A percentile compares a stretch with the other conserved stretches of the same genome.
These are phyloP conservation scores for Rhodotorula sp. DNA, from an alignment of 1,284 basidiomycete genomes.

Conservation along the genomic window DNA sequence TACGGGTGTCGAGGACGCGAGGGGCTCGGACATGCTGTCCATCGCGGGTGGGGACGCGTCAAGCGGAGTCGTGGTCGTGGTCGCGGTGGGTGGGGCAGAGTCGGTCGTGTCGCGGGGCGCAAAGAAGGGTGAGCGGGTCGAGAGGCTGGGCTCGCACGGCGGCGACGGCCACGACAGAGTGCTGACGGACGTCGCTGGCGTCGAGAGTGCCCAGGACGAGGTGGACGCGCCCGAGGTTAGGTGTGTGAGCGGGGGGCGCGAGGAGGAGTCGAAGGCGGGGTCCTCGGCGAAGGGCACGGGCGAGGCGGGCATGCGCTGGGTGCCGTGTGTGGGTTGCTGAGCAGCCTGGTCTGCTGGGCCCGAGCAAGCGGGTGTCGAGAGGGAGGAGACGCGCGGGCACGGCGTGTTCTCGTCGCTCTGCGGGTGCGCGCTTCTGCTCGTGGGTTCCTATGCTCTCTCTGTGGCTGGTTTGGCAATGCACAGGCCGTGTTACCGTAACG, in stretches of 20 bases:
- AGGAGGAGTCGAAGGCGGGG: background rate
- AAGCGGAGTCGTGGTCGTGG: background rate
- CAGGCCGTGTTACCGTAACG: too few relatives aligned
- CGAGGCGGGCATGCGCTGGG: background rate
- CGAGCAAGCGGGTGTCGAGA: background rate
- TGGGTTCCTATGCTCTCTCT: too few relatives aligned
- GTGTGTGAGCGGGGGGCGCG: slow-evolving; percentile 1
- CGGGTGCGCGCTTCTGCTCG: too few relatives aligned
- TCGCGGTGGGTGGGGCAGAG: background rate
- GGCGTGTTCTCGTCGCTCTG: too few relatives aligned
- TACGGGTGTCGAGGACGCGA: slow-evolving; percentile 17
- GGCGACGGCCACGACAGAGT: background rate
- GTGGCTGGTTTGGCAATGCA: too few relatives aligned
- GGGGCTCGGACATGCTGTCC: slow-evolving; percentile 1
- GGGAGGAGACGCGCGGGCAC: too few relatives aligned
- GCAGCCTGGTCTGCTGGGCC: background rate
- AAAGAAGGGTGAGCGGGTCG: background rate
- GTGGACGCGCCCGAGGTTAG: background rate
- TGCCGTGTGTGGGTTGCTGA: background rate
- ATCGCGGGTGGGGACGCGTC: background rate
- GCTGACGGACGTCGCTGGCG: slow-evolving; percentile 11
- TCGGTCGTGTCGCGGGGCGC: background rate
- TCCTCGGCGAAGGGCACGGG: background rate
- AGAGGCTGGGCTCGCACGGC: background rate
- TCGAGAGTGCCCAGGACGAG: slow-evolving; percentile 1